Conservation (phyloP, 2,329 filamentous ascomycete species). For the Mycosphaerella arachidis region DNA sequence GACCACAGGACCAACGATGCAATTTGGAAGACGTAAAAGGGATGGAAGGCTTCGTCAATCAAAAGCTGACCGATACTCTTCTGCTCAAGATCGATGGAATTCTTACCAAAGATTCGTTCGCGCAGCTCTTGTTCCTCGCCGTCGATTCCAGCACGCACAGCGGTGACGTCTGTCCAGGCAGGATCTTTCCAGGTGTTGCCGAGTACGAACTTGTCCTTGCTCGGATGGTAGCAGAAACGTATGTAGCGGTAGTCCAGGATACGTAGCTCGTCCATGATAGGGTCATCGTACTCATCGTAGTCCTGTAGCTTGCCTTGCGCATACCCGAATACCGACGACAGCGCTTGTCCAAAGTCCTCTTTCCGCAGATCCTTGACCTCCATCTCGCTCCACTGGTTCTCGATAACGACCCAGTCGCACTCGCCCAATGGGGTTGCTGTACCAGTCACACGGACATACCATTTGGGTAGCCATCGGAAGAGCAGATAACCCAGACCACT, state of each 20-base stretch:
- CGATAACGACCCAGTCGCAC: conserved; percentile 88
- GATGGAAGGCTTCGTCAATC: conserved; percentile 92
- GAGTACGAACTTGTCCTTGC: conserved; percentile 82
- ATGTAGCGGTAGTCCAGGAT: conserved; percentile 91
- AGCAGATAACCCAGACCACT: conserved; percentile 77
- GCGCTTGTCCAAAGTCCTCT: conserved; percentile 56
- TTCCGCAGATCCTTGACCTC: conserved; percentile 64
- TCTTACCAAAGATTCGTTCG: conserved; percentile 81
- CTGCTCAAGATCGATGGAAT: conserved; percentile 88
- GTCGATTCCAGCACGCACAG: conserved; percentile 74
- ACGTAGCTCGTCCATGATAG: conserved; percentile 68
- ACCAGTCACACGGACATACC: conserved; percentile 75
- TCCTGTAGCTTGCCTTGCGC: conserved; percentile 62
- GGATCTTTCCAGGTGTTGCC: conserved; percentile 94
- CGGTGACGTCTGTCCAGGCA: conserved; percentile 71
- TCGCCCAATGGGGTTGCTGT: conserved; percentile 62
- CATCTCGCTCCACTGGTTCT: conserved; percentile 97
- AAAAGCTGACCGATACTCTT: conserved; percentile 79
- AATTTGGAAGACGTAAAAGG: conserved; percentile 97
- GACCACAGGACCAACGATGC: conserved; percentile 94
- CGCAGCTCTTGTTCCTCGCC: conserved; percentile 81
- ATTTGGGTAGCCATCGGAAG: conserved; percentile 83
- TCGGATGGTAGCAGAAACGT: conserved; percentile 82
- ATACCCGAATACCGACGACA: conserved; percentile 65
- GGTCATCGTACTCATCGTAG: conserved; percentile 67